phyloP scores from a whole-genome alignment of 2,329 filamentous ascomycete genomes.

The Orbilia oligospora region DNA sequence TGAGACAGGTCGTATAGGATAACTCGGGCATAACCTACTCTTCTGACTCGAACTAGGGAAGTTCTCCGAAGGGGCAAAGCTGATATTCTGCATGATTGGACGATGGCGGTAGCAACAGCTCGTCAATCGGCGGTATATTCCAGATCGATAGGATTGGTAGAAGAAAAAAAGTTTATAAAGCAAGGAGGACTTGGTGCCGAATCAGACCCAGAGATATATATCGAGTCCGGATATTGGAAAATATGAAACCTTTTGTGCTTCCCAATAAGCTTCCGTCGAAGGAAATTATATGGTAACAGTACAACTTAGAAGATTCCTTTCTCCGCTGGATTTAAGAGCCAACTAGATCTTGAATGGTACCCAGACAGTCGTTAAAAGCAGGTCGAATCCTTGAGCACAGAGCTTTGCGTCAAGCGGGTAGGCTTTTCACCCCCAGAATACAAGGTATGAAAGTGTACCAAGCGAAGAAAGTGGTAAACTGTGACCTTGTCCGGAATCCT shows the following conservation, averaged over 20 bases:
- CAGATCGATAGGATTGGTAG: conserved; percentile 43
- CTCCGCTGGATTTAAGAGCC: conserved; percentile 15
- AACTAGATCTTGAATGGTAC: conserved; percentile 4
- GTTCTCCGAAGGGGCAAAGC: conserved; percentile 62
- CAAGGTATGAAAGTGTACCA: conserved; percentile 26
- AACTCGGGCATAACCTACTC: conserved; percentile 38
- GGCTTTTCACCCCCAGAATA: not conserved
- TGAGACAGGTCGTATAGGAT: conserved; percentile 60
- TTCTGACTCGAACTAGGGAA: conserved; percentile 44
- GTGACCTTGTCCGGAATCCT: conserved; percentile 38
- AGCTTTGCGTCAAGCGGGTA: conserved; percentile 27
- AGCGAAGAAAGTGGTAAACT: conserved; percentile 19
- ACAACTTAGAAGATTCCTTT: conserved; percentile 12
- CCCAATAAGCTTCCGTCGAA: conserved; percentile 25
- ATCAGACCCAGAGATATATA: conserved; percentile 22
- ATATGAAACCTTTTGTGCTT: conserved; percentile 31
- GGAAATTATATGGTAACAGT: conserved; percentile 21
- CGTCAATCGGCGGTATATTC: conserved; percentile 24
- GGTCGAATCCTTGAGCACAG: conserved; percentile 17
- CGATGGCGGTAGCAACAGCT: conserved; percentile 4
- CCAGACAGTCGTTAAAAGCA: conserved; percentile 22
- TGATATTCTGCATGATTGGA: conserved; percentile 64
- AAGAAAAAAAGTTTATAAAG: conserved; percentile 63
- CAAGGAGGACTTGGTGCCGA: conserved; percentile 66
- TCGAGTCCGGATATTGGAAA: conserved; percentile 16